Evolutionary conservation across 2,329 filamentous ascomycete genomes (phyloP).

Genomic region (Pyrenochaeta sp.): DNA sequence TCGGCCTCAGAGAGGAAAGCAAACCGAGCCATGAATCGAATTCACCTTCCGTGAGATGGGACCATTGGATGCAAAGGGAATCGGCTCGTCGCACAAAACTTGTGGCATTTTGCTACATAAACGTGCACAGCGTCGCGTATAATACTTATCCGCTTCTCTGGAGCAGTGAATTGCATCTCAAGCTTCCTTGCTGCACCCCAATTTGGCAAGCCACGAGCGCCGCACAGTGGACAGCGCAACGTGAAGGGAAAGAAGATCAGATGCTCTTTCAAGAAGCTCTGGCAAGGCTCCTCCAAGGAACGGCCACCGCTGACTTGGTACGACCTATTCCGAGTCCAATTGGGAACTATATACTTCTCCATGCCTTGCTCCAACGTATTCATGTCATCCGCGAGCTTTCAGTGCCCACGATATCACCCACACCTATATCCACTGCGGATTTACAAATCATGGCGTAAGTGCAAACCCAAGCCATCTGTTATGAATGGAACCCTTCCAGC

Average conservation of each 20-base stretch:
- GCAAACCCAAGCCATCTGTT: no score
- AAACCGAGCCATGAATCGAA: constrained; percentile 20
- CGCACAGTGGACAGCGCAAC: constrained; percentile 33
- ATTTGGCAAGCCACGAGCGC: constrained; percentile 37
- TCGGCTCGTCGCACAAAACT: constrained; percentile 40
- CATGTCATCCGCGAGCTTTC: constrained; percentile 38
- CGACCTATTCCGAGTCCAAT: constrained; percentile 39
- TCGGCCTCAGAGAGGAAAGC: constrained; percentile 32
- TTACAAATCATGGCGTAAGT: no score
- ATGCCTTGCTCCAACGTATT: constrained; percentile 38
- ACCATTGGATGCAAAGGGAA: constrained; percentile 39
- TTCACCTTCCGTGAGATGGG: constrained; percentile 37
- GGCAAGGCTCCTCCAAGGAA: constrained; percentile 31
- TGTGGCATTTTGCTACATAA: constrained; percentile 42
- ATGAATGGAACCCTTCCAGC: no score
- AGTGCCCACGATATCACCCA: constrained; percentile 24
- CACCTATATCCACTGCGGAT: constrained; percentile 27
- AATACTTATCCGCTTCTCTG: constrained; percentile 39
- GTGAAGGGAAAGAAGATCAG: constrained; percentile 32
- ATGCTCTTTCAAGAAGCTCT: constrained; percentile 39
- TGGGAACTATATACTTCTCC: constrained; percentile 41
- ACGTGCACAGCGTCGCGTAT: constrained; percentile 43
- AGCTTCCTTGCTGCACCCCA: constrained; percentile 34
- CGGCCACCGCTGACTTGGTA: constrained; percentile 21
- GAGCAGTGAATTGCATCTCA: constrained; percentile 37